Conservation (phyloP, 2,329 filamentous ascomycete genomes). For the Lomentospora prolificans region DNA sequence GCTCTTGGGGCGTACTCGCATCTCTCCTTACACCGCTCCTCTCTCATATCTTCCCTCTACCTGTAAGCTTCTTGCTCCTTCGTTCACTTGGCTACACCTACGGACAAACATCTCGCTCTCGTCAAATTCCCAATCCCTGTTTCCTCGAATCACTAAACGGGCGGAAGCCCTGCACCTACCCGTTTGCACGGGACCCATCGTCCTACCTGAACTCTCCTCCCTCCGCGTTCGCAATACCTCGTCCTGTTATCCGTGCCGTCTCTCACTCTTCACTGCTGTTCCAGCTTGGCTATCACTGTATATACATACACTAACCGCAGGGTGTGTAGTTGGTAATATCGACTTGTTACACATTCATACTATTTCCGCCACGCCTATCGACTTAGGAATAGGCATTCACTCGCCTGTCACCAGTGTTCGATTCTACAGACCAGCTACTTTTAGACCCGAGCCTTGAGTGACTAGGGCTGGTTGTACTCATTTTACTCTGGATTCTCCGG, state of each 20-base stretch:
- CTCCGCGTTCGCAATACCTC: conserved; percentile 2
- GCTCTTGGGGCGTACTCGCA: no score
- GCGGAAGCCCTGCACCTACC: conserved; percentile 7
- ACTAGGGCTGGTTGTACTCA: no score
- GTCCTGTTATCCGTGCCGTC: neutral
- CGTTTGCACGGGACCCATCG: conserved; percentile 8
- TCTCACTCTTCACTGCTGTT: neutral
- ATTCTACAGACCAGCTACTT: no score
- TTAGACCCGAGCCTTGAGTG: no score
- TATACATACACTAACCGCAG: conserved; percentile 1
- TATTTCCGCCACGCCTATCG: neutral
- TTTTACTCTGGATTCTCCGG: no score
- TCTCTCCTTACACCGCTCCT: neutral
- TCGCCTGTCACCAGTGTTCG: no score
- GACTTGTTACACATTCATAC: neutral
- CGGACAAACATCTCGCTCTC: neutral
- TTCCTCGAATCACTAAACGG: conserved; percentile 7
- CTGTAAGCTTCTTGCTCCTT: neutral
- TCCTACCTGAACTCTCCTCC: conserved; percentile 2
- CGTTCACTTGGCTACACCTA: neutral
- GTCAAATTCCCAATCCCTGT: neutral
- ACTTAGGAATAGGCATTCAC: neutral
- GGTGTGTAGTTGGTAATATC: neutral
- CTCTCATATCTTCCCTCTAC: neutral
- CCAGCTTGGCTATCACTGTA: neutral